Percentiles rank a stretch among this genome's conserved stretches.
Evolutionary conservation across 1,284 basidiomycete genomes (phyloP).

Genomic region (Rhodotorula mucilaginosa): DNA sequence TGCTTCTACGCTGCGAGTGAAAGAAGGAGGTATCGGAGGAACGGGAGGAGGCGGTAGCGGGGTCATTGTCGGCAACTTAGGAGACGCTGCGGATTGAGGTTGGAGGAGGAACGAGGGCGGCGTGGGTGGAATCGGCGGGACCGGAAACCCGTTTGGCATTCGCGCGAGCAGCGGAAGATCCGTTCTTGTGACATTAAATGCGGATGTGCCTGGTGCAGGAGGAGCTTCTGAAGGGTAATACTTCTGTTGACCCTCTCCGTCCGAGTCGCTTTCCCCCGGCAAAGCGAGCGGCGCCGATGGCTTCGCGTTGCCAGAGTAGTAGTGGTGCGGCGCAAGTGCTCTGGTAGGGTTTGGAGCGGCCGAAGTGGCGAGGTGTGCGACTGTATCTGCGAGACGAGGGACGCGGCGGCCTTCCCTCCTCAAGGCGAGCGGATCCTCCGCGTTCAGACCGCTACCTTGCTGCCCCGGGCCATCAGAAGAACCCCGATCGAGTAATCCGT

Average conservation of each 20-base stretch:
- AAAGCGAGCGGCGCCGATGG: constrained; percentile 6
- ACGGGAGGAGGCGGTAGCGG: too few species aligned
- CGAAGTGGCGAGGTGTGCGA: neutral
- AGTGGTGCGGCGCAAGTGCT: neutral
- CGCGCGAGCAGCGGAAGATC: too few species aligned
- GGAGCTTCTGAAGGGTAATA: neutral
- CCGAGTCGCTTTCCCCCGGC: constrained; percentile 13
- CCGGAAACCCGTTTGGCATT: neutral
- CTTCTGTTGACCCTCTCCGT: constrained; percentile 2
- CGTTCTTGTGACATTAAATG: too few species aligned
- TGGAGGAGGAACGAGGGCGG: neutral
- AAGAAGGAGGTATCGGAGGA: too few species aligned
- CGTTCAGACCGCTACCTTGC: too few species aligned
- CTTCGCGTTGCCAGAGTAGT: neutral
- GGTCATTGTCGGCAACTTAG: too few species aligned
- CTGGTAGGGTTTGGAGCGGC: neutral
- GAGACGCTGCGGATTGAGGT: neutral
- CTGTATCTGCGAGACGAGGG: neutral
- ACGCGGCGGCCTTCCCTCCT: neutral
- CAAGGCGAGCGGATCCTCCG: neutral
- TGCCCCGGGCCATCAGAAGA: neutral
- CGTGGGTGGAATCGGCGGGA: neutral
- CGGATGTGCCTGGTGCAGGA: neutral
- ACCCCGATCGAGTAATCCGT: too few species aligned
- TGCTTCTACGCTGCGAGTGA: too few species aligned